Evolutionary conservation across 441 rosid species (phyloP), one percentile per base, ranked within the genome.

Genomic region (Manihot esculenta): DNA sequence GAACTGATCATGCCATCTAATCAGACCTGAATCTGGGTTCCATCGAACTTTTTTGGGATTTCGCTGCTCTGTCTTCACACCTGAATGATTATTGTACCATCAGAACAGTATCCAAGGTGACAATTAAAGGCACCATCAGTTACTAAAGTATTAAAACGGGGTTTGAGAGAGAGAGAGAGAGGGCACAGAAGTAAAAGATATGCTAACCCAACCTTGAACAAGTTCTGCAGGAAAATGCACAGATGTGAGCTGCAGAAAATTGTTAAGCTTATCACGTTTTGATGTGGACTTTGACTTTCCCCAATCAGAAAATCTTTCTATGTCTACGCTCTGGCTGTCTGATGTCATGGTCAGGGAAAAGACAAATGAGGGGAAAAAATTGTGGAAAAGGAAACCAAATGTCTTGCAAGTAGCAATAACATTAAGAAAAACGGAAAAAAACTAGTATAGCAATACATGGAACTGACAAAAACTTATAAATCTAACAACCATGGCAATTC

Each of bases 271-370:
- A 60, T 78, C 83, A 3, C 80, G 86, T 73, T 78, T 76, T 14
- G 66, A 51, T 67, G 76, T 62, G 69, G 13, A 72, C 80, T 76
- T 89, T 5, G 81, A 83, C 79, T 89, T 85, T 58, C 63, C 79
- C 75, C 77, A 63, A 71, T 91, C 91, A n/a, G 88, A 81, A 72
- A 27, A 90, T 75, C 90, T 90, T 82, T 88, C 98, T 35, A 88
- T 76, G 69, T 86, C 92, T 3, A 74, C 64, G 70, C 76, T 83
- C 74, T 77, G 81, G 48, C 70, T 73, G 80, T 80, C 94, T 92
- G 76, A 64, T 27, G 62, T n/a, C 62, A 83, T 48, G 74, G 17
- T 68, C 58, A 74, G 38, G 33, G 17, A 54, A 50, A 78, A 57
- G 30, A 6, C 20, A 58, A 60, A 57, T 20, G 45, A 13, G n/a